A percentile compares a stretch with the other conserved stretches of the same genome.
Conservation (phyloP, 73 alveolate species). For the Effrenium voratum region DNA sequence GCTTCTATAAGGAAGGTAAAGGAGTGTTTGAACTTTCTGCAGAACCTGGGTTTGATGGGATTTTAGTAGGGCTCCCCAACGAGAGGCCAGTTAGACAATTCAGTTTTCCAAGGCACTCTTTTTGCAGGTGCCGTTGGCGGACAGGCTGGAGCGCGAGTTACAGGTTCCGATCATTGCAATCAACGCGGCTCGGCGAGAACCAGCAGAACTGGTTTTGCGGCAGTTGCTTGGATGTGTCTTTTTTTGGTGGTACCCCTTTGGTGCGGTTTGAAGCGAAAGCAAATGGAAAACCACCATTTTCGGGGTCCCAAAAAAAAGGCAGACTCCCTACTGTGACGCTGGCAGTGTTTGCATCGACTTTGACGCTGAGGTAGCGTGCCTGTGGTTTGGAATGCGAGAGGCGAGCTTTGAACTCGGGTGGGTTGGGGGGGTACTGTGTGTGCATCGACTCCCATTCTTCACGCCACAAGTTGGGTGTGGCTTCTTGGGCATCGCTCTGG, state of each 20-base stretch:
- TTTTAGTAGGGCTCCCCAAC: too few relatives aligned
- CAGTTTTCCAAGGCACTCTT: too few relatives aligned
- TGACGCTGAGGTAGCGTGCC: conserved; percentile 42
- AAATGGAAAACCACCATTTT: neutral
- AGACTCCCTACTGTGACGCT: too few relatives aligned
- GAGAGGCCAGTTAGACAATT: too few relatives aligned
- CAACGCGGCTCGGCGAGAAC: conserved; percentile 22
- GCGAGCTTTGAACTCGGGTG: too few relatives aligned
- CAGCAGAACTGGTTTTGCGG: neutral
- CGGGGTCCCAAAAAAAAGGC: neutral
- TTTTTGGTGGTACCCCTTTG: neutral
- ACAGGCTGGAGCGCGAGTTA: conserved; percentile 57
- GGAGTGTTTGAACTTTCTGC: too few relatives aligned
- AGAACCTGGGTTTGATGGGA: too few relatives aligned
- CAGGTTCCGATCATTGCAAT: conserved; percentile 69
- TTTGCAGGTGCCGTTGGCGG: conserved; percentile 56
- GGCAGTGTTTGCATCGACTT: neutral
- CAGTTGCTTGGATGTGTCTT: neutral
- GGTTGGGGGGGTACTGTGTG: too few relatives aligned
- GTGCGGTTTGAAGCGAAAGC: neutral
- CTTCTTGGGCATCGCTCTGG: too few relatives aligned
- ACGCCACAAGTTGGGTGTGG: too few relatives aligned
- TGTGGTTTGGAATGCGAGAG: conserved; percentile 86
- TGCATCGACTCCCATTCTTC: too few relatives aligned
- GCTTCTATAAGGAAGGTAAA: too few relatives aligned